Base-by-base conservation (phyloP, 768 basidiomycete genomes). In the Mycena vulgaris region DNA sequence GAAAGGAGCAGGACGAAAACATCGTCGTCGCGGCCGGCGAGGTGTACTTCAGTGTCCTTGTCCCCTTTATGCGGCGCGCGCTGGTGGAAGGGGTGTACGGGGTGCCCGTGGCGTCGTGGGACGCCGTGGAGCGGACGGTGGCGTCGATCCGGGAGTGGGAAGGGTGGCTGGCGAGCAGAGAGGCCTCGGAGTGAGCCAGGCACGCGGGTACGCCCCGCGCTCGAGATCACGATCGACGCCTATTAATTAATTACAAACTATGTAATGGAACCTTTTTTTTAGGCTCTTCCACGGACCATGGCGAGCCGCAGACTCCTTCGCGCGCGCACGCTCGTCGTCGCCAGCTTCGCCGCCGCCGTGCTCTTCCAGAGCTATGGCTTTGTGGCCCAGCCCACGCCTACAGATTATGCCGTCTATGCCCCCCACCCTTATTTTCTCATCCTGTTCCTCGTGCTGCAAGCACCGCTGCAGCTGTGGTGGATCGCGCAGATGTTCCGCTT, bases 31-130 rank as follows among this genome's bases (percentile, higher is more conserved):
- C 88, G 0, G 86, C 83, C 11, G 90, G 89, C 8, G 78, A 84
- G 51, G 89, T 89, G 27, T 95, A 90, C 71, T 86, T 88, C 55
- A 80, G 81, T 19, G 83, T 91, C 19, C 82, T 95, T 52, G 87
- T 91, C n/a, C 91, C 93, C 16, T 96, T 93, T 76, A 75, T 93
- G 72, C 81, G 87, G 75, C 84, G 90, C 25, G 95, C 92, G 6
- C 76, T 95, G 52, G 85, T 89, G 25, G 90, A 94, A 75, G 94
- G 95, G 3, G 91, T 95, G 28, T 96, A 93, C 81, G 88, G 90
- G 0, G 63, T 79, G 25, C 75, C 75, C 71, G 74, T 58, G 57
- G 71, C 28, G 75, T 76, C 60, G 67, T 75, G 75, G 52, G 71
- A 70, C 16, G 73, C 72, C n/a, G 72, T 78, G 27, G 79, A 75